These are phyloP conservation scores for Raddia distichophylla DNA, from an alignment of 176 grass and related monocot genomes.

Conservation along the genomic window DNA sequence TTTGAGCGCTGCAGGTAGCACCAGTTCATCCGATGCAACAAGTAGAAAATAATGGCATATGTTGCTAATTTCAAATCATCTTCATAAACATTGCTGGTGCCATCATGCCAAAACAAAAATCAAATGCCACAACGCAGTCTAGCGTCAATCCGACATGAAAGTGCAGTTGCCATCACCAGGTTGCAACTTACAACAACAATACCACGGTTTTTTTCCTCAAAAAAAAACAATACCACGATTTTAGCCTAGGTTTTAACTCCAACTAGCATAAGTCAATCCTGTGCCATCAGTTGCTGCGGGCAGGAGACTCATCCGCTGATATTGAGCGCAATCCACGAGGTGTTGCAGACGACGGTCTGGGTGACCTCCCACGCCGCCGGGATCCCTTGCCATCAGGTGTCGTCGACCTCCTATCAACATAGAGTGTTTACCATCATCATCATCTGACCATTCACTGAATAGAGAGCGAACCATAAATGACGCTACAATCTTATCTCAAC, in stretches of 20 bases:
- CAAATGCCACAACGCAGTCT: no score
- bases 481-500: constrained; percentile 1
- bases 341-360: background rate
- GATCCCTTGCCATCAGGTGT: constrained; percentile 15
- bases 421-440: no score
- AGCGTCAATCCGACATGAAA: background rate
- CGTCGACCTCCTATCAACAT: constrained; percentile 18
- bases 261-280: background rate
- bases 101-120: no score
- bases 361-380: background rate
- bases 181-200: constrained; percentile 1
- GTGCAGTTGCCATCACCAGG: background rate
- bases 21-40: no score
- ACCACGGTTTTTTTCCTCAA: background rate
- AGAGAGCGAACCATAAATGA: background rate
- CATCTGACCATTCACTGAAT: background rate
- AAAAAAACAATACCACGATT: background rate
- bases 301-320: background rate
- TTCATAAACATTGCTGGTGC: no score
- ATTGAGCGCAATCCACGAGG: background rate
- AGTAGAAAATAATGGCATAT: no score
- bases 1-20: no score
- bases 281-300: background rate
- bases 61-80: no score
- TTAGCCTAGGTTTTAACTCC: background rate